Evolutionary conservation across 345 rosid species (phyloP).

Genomic region (Pistacia atlantica): DNA sequence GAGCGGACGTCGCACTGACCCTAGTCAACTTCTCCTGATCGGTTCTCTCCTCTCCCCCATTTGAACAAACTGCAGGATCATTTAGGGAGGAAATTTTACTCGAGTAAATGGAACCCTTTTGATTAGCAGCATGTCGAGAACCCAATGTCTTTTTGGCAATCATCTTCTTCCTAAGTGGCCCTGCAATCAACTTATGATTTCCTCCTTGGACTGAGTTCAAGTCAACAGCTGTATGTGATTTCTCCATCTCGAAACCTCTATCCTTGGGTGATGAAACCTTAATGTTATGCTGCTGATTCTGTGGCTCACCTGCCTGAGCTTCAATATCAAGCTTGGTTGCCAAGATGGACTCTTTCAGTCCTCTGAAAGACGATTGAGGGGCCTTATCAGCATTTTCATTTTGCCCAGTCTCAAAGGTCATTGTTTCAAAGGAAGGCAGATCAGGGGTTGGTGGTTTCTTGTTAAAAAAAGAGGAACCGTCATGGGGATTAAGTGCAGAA

Average conservation of each 20-base stretch:
- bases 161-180: constrained; percentile 44
- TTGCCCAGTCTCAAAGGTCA: constrained; percentile 16
- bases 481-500: constrained; percentile 27
- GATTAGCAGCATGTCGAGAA: constrained; percentile 42
- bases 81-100: constrained; percentile 37
- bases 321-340: constrained; percentile 17
- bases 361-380: constrained; percentile 22
- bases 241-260: constrained; percentile 26
- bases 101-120: constrained; percentile 63
- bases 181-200: constrained; percentile 30
- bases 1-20: constrained; percentile 28
- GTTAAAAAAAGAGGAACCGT: constrained; percentile 25
- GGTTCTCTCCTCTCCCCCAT: constrained; percentile 26
- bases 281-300: constrained; percentile 25
- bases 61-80: constrained; percentile 27
- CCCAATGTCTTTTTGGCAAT: constrained; percentile 60
- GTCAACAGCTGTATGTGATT: constrained; percentile 28
- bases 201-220: constrained; percentile 32
- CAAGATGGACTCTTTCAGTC: constrained; percentile 20
- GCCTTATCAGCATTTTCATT: constrained; percentile 19
- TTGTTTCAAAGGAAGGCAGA: constrained; percentile 17
- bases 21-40: constrained; percentile 18
- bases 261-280: constrained; percentile 32
- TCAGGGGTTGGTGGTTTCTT: constrained; percentile 27
- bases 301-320: constrained; percentile 19